Evolutionary conservation across 306 rosid genomes (phyloP), one percentile per base, ranked within the genome.

Genomic region (Inga leiocalycina): DNA sequence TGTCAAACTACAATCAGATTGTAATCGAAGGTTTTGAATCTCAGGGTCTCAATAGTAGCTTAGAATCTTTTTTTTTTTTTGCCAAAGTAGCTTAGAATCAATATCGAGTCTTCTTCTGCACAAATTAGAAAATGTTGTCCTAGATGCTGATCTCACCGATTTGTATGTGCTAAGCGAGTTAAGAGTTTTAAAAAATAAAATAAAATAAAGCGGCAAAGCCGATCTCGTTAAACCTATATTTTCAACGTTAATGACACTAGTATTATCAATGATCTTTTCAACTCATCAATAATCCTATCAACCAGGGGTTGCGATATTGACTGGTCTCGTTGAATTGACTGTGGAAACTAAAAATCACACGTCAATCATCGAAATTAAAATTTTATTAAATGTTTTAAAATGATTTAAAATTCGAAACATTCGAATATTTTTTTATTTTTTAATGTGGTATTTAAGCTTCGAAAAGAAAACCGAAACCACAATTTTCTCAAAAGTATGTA

Each of bases 221-320:
- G 57, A 12, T 56, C 52, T 12, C 3, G 51, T 22, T 35, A 1
- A 22, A 17, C 17, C 17, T 35, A 41, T 54, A 2, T 75, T 56
- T 4, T 12, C 24, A 43, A 20, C 0, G 12, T 57, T 16, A 51
- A 51, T 51, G 57, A 48, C 52, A 14, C 17, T 2, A 14, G 3
- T 0, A 48, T 46, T 57, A 70, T 67, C 54, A 57, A 56, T 56
- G 41, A 34, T 48, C 65, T 76, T 41, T 82, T 83, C 39, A n/a
- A 74, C 59, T 41, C 7, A 5, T 64, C 35, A 13, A 27, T 45
- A 22, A 79, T 19, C 57, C 30, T 54, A n/a, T 39, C 57, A 52
- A 56, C 13, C 16, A 54, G 70, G 77, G 48, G 51, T 37, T 44
- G 19, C 7, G 67, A 4, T 46, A 72, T 49, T 46, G 35, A 62